phyloP scores from a whole-genome alignment of 768 basidiomycete species.

The Pleurotus salmoneostramineus region DNA sequence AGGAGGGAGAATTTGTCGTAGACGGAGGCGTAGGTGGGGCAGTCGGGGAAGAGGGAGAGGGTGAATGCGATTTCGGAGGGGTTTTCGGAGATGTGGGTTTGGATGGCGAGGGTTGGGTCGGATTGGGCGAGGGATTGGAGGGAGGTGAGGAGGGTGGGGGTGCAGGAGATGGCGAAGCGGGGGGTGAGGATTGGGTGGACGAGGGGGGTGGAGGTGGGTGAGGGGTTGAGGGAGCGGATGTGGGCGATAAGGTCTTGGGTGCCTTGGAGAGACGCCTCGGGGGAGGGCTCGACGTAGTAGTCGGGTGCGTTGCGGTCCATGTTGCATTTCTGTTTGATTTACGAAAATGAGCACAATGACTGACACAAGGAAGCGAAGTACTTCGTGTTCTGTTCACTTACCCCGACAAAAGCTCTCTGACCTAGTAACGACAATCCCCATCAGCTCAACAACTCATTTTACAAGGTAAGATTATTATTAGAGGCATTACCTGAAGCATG shows the following conservation, averaged over 20 bases:
- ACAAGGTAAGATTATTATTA: too few relatives aligned
- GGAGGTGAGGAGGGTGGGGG: conserved; percentile 56
- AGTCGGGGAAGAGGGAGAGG: conserved; percentile 59
- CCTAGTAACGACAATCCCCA: conserved; percentile 30
- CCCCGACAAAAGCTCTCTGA: conserved; percentile 84
- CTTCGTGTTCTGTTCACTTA: conserved; percentile 30
- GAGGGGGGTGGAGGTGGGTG: conserved; percentile 41
- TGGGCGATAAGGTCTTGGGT: conserved; percentile 67
- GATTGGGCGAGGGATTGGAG: conserved; percentile 60
- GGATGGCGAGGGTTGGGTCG: conserved; percentile 67
- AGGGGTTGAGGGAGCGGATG: conserved; percentile 51
- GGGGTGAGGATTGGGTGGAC: conserved; percentile 92
- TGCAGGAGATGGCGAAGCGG: conserved; percentile 93
- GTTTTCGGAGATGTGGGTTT: conserved; percentile 94
- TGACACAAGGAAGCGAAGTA: background rate
- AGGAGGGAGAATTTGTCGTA: conserved; percentile 82
- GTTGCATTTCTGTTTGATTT: conserved; percentile 70
- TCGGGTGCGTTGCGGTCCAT: conserved; percentile 75
- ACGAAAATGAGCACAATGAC: background rate
- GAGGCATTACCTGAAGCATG: conserved; percentile 43
- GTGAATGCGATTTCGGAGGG: conserved; percentile 64
- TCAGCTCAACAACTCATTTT: too few relatives aligned
- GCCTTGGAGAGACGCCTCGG: conserved; percentile 50
- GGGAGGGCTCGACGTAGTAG: conserved; percentile 67
- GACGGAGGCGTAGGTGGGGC: conserved; percentile 68